phyloP scores from a whole-genome alignment of 352 stramenopile genomes.

The Globisporangium paroecandrum region DNA sequence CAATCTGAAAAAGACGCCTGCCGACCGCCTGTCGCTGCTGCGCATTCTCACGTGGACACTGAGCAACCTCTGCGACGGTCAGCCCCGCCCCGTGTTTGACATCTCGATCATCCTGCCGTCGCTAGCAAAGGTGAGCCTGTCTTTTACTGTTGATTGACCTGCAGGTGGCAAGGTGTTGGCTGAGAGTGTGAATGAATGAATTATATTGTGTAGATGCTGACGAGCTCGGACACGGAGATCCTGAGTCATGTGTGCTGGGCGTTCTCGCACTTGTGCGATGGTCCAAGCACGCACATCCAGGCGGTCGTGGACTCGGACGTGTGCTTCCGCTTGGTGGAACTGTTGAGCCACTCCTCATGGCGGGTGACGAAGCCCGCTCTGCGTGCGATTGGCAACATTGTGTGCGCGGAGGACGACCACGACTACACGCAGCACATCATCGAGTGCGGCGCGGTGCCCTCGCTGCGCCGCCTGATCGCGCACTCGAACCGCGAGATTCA shows the following conservation, averaged over 20 bases:
- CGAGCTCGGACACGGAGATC: constrained; percentile 94
- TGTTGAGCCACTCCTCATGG: constrained; percentile 92
- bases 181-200: background rate
- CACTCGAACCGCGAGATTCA: constrained; percentile 98
- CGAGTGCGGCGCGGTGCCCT: constrained; percentile 94
- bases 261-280: constrained; percentile 96
- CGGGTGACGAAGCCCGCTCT: constrained; percentile 96
- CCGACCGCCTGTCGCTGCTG: constrained; percentile 79
- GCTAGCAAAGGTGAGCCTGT: constrained; percentile 51
- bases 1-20: constrained; percentile 87
- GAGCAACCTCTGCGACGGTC: constrained; percentile 91
- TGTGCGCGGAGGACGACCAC: constrained; percentile 95
- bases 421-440: constrained; percentile 95
- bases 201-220: constrained; percentile 81
- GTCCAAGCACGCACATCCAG: constrained; percentile 95
- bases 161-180: background rate
- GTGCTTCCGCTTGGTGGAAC: constrained; percentile 90
- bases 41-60: constrained; percentile 92
- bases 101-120: constrained; percentile 87
- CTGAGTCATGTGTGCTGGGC: constrained; percentile 95
- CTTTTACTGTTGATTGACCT: background rate
- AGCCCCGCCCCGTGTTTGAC: constrained; percentile 87
- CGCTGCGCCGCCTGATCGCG: constrained; percentile 91
- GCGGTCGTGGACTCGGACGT: constrained; percentile 90
- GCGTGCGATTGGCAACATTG: constrained; percentile 98